phyloP scores from a whole-genome alignment of 2,329 filamentous ascomycete species.

The Tolypocladium tropicale region DNA sequence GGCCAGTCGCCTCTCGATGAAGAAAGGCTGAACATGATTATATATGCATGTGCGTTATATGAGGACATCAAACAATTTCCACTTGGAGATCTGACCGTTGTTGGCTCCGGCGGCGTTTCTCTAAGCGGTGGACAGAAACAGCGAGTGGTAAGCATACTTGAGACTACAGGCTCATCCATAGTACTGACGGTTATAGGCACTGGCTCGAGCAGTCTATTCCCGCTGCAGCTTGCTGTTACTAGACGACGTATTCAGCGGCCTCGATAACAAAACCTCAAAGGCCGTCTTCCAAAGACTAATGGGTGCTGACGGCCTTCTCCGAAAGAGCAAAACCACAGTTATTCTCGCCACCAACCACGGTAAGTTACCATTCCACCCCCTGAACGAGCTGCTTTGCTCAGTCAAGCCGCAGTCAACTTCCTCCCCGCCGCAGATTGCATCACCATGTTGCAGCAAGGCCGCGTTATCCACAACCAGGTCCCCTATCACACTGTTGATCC shows the following conservation, averaged over 20 bases:
- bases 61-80: slow-evolving; percentile 21
- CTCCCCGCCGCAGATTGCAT: slow-evolving; percentile 13
- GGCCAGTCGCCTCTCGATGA: slow-evolving; percentile 12
- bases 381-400: neutral
- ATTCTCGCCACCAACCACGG: slow-evolving; percentile 30
- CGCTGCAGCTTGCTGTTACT: slow-evolving; percentile 27
- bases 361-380: neutral
- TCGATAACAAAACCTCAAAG: slow-evolving; percentile 32
- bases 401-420: slow-evolving; percentile 4
- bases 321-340: slow-evolving; percentile 24
- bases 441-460: slow-evolving; percentile 13
- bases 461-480: slow-evolving; percentile 13
- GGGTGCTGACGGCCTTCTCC: slow-evolving; percentile 28
- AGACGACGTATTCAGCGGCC: slow-evolving; percentile 35
- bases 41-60: slow-evolving; percentile 22
- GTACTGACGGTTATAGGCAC: slow-evolving; percentile 15
- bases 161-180: too few relatives aligned
- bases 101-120: slow-evolving; percentile 29
- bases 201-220: slow-evolving; percentile 37
- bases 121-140: slow-evolving; percentile 35
- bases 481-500: slow-evolving; percentile 7
- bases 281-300: slow-evolving; percentile 31
- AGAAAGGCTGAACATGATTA: slow-evolving; percentile 17
- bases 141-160: slow-evolving; percentile 20
- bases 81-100: slow-evolving; percentile 21